phyloP scores from a whole-genome alignment of 2,329 filamentous ascomycete species.

The Podosphaera xanthii region DNA sequence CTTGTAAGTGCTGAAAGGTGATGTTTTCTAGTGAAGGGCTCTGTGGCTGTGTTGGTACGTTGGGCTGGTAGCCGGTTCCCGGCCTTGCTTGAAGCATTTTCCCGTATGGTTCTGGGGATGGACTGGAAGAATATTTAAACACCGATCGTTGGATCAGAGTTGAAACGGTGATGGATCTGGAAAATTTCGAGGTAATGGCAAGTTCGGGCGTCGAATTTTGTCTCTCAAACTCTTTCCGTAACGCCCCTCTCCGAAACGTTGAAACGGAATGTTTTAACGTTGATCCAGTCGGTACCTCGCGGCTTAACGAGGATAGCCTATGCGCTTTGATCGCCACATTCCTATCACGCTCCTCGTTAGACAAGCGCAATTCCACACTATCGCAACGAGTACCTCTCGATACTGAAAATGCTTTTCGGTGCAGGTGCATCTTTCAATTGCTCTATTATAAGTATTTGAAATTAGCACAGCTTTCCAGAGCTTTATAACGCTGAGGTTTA shows the following conservation, averaged over 20 bases:
- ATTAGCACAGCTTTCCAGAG: too few species aligned
- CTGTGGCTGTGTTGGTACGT: conserved; percentile 9
- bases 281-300: conserved; percentile 27
- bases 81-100: conserved; percentile 14
- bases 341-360: too few species aligned
- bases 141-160: conserved; percentile 5
- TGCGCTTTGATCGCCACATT: conserved; percentile 8
- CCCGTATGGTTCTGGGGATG: conserved; percentile 11
- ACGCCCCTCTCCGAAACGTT: conserved; percentile 18
- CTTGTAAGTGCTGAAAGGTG: conserved; percentile 44
- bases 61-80: conserved; percentile 10
- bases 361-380: too few species aligned
- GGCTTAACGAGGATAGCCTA: conserved; percentile 29
- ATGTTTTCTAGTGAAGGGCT: conserved; percentile 17
- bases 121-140: conserved; percentile 4
- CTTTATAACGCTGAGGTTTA: too few species aligned
- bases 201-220: conserved; percentile 3
- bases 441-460: too few species aligned
- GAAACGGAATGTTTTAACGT: conserved; percentile 13
- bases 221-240: not conserved
- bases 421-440: too few species aligned
- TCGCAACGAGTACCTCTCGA: too few species aligned
- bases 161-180: conserved; percentile 5
- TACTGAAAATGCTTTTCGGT: too few species aligned
- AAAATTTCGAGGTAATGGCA: conserved; percentile 10